Percentiles rank a stretch among this genome's conserved stretches.
These are phyloP conservation scores for Lepidium aucheri DNA, from an alignment of 345 rosid genomes.

Conservation along the genomic window DNA sequence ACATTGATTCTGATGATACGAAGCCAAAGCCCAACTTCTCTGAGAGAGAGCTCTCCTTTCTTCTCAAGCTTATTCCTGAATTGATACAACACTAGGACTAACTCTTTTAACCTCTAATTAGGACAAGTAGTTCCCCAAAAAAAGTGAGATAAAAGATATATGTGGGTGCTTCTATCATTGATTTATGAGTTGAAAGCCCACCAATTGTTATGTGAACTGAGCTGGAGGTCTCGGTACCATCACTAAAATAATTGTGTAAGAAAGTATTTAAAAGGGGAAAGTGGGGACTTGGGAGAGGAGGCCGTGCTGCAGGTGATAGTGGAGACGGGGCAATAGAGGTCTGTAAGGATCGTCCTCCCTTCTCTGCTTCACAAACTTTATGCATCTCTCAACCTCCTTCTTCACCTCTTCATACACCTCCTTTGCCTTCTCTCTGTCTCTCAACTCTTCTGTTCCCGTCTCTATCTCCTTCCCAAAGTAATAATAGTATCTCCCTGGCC, in stretches of 20 bases:
- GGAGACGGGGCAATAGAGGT: slow-evolving; percentile 33
- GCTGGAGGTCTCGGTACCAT: neutral
- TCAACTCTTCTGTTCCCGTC: slow-evolving; percentile 44
- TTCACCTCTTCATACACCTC: slow-evolving; percentile 44
- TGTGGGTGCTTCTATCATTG: neutral
- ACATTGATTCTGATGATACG: slow-evolving; percentile 9
- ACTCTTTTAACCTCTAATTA: neutral
- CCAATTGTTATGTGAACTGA: slow-evolving; percentile 3
- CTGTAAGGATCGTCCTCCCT: slow-evolving; percentile 62
- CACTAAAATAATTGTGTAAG: neutral
- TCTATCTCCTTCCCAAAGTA: slow-evolving; percentile 64
- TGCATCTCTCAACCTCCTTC: slow-evolving; percentile 49
- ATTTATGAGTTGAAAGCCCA: neutral
- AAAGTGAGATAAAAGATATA: neutral
- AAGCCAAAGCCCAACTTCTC: slow-evolving; percentile 57
- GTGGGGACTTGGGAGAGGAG: slow-evolving; percentile 43
- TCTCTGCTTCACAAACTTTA: slow-evolving; percentile 46
- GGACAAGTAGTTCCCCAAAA: neutral
- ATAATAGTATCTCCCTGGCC: slow-evolving; percentile 75
- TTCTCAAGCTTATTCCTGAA: slow-evolving; percentile 80
- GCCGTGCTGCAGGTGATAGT: slow-evolving; percentile 38
- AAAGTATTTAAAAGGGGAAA: slow-evolving; percentile 36
- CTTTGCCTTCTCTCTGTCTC: slow-evolving; percentile 37
- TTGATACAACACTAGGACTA: slow-evolving; percentile 52
- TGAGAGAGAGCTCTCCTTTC: slow-evolving; percentile 65